Evolutionary conservation across 2,329 filamentous ascomycete species (phyloP).

Genomic region (Fusarium sp.): DNA sequence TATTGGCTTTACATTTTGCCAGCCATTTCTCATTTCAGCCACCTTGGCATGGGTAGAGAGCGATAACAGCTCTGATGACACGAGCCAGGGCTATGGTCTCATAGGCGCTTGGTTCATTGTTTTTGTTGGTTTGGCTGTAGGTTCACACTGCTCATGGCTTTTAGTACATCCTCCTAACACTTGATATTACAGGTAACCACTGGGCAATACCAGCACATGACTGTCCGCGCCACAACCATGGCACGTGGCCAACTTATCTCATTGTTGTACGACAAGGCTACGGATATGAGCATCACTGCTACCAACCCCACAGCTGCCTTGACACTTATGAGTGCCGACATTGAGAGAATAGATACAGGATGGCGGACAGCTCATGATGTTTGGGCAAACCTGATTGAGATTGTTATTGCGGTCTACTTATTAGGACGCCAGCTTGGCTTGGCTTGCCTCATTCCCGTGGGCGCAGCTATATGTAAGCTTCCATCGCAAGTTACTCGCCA

Average conservation of each 20-base stretch:
- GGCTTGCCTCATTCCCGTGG: slow-evolving; percentile 27
- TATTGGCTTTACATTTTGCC: slow-evolving; percentile 35
- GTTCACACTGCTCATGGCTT: rapidly evolving
- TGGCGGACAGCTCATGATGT: slow-evolving; percentile 55
- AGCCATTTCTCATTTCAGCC: slow-evolving; percentile 37
- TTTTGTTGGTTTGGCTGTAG: slow-evolving; percentile 27
- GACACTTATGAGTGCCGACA: slow-evolving; percentile 59
- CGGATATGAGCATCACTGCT: slow-evolving; percentile 43
- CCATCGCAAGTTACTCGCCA: rapidly evolving
- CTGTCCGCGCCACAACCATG: slow-evolving; percentile 47
- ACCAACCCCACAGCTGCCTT: slow-evolving; percentile 53
- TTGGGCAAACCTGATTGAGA: slow-evolving; percentile 56
- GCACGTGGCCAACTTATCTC: slow-evolving; percentile 47
- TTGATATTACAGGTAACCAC: slow-evolving; percentile 3
- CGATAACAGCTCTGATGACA: slow-evolving; percentile 9
- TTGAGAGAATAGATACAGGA: slow-evolving; percentile 53
- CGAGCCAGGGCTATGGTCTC: slow-evolving; percentile 29
- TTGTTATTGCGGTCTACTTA: slow-evolving; percentile 58
- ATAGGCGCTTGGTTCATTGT: slow-evolving; percentile 40
- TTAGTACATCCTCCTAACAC: not conserved
- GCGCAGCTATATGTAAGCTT: slow-evolving; percentile 31
- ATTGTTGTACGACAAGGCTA: slow-evolving; percentile 45
- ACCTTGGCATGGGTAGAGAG: slow-evolving; percentile 21
- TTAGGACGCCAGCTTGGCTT: slow-evolving; percentile 53
- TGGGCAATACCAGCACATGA: slow-evolving; percentile 34